Conservation (phyloP, 2,329 filamentous ascomycete genomes). For the Graphiopsis chlorocephala region DNA sequence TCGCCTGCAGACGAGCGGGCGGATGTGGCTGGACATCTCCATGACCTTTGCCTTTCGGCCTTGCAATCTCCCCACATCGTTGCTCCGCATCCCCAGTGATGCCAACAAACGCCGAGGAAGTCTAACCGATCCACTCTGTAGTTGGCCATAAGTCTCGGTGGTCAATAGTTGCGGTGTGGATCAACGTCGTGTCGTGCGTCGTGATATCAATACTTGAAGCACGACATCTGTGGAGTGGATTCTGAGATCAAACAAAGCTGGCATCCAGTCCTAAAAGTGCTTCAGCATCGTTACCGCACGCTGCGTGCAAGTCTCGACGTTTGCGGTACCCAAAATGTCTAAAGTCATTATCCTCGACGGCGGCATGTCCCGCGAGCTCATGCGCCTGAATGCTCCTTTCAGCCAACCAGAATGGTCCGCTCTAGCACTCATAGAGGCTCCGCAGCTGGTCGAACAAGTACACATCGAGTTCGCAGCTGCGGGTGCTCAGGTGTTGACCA, state of each 20-base stretch:
- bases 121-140: background rate
- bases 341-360: constrained; percentile 6
- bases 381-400: constrained; percentile 10
- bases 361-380: constrained; percentile 14
- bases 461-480: constrained; percentile 9
- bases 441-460: background rate
- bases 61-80: background rate
- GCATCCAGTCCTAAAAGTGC: background rate
- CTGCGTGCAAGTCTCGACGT: background rate
- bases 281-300: background rate
- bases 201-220: background rate
- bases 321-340: background rate
- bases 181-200: background rate
- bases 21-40: constrained; percentile 1
- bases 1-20: background rate
- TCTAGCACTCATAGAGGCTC: constrained; percentile 10
- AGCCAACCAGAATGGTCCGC: constrained; percentile 16
- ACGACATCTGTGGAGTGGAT: background rate
- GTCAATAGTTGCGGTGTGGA: background rate
- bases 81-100: constrained; percentile 2
- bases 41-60: background rate
- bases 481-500: constrained; percentile 11
- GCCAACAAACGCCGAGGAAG: background rate
- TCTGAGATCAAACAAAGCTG: background rate
- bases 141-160: background rate